Evolutionary conservation across 2,329 filamentous ascomycete species (phyloP), one percentile per base, ranked within the genome.

Genomic region (Pezicula carpinea): DNA sequence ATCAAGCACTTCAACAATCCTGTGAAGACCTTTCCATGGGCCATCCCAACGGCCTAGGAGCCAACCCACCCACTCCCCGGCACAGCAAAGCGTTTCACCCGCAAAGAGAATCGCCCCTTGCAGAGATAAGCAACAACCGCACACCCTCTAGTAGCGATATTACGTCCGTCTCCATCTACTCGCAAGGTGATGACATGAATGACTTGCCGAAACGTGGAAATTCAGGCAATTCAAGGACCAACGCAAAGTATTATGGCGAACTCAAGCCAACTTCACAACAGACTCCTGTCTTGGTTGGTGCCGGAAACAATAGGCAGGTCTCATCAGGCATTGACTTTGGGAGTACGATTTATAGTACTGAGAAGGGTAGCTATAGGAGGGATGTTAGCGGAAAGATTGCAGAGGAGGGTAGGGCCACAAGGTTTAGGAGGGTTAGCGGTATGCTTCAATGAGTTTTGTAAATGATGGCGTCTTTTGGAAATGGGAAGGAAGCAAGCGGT

Each of bases 321-420:
- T 81, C 77, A 11, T 77, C 76, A 5, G 80, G 80, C 1, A 80
- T 77, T 49, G 80, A 84, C 58, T 77, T 72, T 47, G 68, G 68
- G 22, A 64, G 44, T 53, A 59, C 46, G 56, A 53, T 63, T 62
- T 17, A 57, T 60, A 44, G 56, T 64, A 56, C 49, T 19, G 42
- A 47, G 42, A 62, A 56, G 35, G 57, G 56, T 10, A 60, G 57
- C 5, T 49, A 60, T 51, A 69, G 76, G 39, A 69, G 84, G 39
- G 81, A 85, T 51, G 84, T 88, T 2, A 89, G 85, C 60, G 87
- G 86, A 1, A 88, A 86, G 70, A 66, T 82, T 46, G 85, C 76
- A 0, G 86, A 90, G 63, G 87, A 91, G 62, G 86, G 86, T 2
- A 15, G 55, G 60, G 57, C 50, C 23, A 60, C 62, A 19, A 65